Base-by-base conservation (phyloP, 2,329 filamentous ascomycete species). In the Coleophoma cylindrospora region DNA sequence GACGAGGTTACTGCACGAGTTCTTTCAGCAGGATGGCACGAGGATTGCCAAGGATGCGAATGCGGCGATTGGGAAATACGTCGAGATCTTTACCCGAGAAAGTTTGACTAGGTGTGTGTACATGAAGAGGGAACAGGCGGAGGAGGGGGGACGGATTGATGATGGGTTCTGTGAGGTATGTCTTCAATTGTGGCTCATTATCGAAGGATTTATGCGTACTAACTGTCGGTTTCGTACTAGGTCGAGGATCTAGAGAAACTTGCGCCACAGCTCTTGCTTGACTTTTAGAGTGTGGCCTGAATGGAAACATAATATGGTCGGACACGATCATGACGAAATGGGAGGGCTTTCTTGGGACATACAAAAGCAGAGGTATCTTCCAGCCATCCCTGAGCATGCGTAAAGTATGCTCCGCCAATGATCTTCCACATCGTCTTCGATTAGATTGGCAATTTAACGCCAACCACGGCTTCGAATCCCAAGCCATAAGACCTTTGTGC, bases 181-280 rank as follows among this genome's bases (percentile, higher is more conserved):
- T 67, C 53, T 44, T 46, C 46, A 41, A 34, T 34, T 37, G 12
- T 27, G 10, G 6, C 12, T 44, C 27, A 34, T n/a, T 12, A 11
- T 27, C 6, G 5, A 27, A 37, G 38, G 3, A 17, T n/a, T 12
- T 7, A 17, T 38, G 7, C 12, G 5, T 6, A 17, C 36, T 38
- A 38, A 38, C 36, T 38, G 36, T 13, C 12, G 13, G 15, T 37
- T 19, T 37, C 34, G 11, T 38, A 3, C 12, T 61, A 91, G 80
- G 85, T 95, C 43, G 90, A 95, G 64, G 91, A 96, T 72, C 65
- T 97, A 53, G 91, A 96, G 71, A 94, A 89, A 69, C 75, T 95
- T 60, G 87, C 88, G 13, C 88, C 89, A 49, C 89, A 95, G 68
- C 71, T 96, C 62, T 69, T 95, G 60, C 75, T 96, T 66, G 92